Evolutionary conservation across 129 eudicot species (phyloP), one percentile per base, ranked within the genome.

Genomic region (Sambucus nigra): DNA sequence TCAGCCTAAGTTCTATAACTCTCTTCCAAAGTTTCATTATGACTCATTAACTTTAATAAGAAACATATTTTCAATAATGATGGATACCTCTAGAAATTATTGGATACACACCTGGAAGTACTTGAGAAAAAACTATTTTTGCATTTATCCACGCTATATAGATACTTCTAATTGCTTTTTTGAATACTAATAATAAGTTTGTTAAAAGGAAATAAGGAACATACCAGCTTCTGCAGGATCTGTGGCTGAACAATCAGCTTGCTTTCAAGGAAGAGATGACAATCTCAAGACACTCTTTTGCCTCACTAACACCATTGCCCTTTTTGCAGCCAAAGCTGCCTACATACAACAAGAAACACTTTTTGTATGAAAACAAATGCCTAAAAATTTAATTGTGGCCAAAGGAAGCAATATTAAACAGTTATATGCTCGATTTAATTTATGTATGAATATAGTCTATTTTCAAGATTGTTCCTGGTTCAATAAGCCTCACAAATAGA

Each of bases 161-260:
- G n/a, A n/a, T n/a, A n/a, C n/a, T n/a, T n/a, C n/a, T n/a, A n/a
- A n/a, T n/a, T n/a, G n/a, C n/a, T n/a, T n/a, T n/a, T n/a, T n/a
- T n/a, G n/a, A n/a, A n/a, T n/a, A n/a, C n/a, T n/a, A n/a, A n/a
- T n/a, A n/a, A n/a, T n/a, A n/a, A n/a, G n/a, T n/a, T n/a, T n/a
- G n/a, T n/a, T n/a, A n/a, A n/a, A 31, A 32, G 44, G 32, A 68
- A 35, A 46, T 33, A 55, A 46, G 5, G 50, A 57, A 13, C 57
- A 17, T 68, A 92, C 99, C 96, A 3, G 92, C 71, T 59, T 69
- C 76, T 66, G 80, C 94, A 66, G 96, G 99, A 80, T 92, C 81
- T 3, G 99, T 82, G 51, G 96, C 69, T 59, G 99, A 92, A 72
- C 99, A 92, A 73, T 92, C 99, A 57, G 99, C 99, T 72, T 86